phyloP scores from a whole-genome alignment of 176 grass and related monocot genomes.

The Olyra latifolia region DNA sequence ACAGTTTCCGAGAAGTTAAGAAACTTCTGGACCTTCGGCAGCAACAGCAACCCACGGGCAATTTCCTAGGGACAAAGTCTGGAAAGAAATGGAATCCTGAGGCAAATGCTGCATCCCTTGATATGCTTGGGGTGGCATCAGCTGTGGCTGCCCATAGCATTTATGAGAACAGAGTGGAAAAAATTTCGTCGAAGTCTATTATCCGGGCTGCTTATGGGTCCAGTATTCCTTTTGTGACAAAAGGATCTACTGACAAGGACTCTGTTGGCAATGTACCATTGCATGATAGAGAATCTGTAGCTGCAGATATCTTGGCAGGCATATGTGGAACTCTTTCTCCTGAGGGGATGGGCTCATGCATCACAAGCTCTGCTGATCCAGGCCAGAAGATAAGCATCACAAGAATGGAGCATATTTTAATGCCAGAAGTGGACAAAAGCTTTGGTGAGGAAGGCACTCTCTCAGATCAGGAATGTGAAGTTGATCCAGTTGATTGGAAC shows the following conservation, averaged over 20 bases:
- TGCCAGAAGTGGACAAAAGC: slow-evolving; percentile 40
- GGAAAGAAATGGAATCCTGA: slow-evolving; percentile 76
- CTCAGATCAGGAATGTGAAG: slow-evolving; percentile 74
- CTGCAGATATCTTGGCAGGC: slow-evolving; percentile 70
- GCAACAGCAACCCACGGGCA: slow-evolving; percentile 57
- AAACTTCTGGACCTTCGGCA: slow-evolving; percentile 72
- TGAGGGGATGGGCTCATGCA: slow-evolving; percentile 85
- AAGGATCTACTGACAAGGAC: slow-evolving; percentile 38
- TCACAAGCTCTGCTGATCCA: slow-evolving; percentile 72
- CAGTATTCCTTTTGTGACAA: slow-evolving; percentile 21
- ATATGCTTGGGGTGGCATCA: slow-evolving; percentile 66
- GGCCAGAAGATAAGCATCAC: slow-evolving; percentile 39
- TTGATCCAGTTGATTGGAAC: slow-evolving; percentile 78
- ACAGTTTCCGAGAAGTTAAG: slow-evolving; percentile 88
- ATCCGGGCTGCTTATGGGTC: slow-evolving; percentile 23
- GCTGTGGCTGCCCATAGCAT: slow-evolving; percentile 52
- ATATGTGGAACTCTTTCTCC: slow-evolving; percentile 68
- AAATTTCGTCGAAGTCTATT: slow-evolving; percentile 34
- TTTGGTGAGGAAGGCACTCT: slow-evolving; percentile 57
- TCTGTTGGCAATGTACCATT: slow-evolving; percentile 33
- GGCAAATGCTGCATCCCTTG: slow-evolving; percentile 58
- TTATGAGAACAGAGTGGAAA: slow-evolving; percentile 40
- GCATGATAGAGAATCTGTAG: slow-evolving; percentile 72
- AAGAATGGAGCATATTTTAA: slow-evolving; percentile 32
- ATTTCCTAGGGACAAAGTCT: slow-evolving; percentile 64